Conservation (phyloP, 345 rosid genomes). For the Populus nigra region DNA sequence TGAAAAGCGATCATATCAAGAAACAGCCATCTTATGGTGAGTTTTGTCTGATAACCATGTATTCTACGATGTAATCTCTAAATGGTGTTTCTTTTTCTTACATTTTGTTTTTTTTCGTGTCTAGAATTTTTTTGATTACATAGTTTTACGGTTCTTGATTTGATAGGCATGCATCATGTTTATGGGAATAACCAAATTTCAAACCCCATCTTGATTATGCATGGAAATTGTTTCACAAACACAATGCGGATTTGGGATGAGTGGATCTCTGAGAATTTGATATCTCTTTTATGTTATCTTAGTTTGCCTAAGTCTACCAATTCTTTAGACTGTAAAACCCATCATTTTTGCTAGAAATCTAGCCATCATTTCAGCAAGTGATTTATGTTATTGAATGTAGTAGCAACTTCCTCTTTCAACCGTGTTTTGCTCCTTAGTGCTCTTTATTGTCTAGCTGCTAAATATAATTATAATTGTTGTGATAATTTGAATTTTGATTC, state of each 20-base stretch:
- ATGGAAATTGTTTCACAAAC: neutral
- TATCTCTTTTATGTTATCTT: neutral
- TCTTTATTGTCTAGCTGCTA: too few relatives aligned
- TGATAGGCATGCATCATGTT: neutral
- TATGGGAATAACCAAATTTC: neutral
- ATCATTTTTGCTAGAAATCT: neutral
- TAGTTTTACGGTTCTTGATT: neutral
- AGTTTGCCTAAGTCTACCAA: too few relatives aligned
- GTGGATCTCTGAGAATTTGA: neutral
- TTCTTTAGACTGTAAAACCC: neutral
- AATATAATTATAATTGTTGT: too few relatives aligned
- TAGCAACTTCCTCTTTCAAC: too few relatives aligned
- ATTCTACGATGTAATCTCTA: neutral
- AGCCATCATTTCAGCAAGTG: neutral
- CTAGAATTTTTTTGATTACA: neutral
- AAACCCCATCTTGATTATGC: neutral
- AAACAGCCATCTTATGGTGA: slow-evolving; percentile 7
- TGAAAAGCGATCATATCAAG: slow-evolving; percentile 1
- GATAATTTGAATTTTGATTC: too few relatives aligned
- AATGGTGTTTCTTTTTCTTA: neutral
- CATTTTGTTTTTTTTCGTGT: neutral
- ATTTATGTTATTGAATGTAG: too few relatives aligned
- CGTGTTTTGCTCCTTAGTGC: too few relatives aligned
- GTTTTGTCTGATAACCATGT: neutral
- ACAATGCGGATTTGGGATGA: neutral